Base-by-base conservation (phyloP, 192 early-diverging fungal genomes). In the Powellomyces hirtus region DNA sequence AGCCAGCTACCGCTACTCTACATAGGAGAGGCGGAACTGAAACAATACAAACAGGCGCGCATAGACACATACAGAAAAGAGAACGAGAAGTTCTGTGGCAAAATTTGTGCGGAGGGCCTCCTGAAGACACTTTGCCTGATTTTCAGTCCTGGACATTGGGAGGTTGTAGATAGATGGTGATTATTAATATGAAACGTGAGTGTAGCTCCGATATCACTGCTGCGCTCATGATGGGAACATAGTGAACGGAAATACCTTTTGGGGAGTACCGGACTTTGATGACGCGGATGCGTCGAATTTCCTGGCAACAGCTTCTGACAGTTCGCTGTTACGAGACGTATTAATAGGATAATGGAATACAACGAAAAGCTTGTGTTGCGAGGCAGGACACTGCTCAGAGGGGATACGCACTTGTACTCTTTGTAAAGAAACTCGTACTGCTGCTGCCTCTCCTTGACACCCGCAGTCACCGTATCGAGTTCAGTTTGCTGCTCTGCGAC, bases 351-450 rank as follows among this genome's bases (percentile, higher is more conserved):
- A 49, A 49, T 24, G 14, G 2, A 42, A 13, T 13, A 42, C 10
- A 42, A 13, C 10, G 40, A 18, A 13, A 13, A 42, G 40, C 40
- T 42, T 8, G 40, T 18, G 8, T 42, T 42, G 10, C 8, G 10
- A 42, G 18, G 40, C 8, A 18, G 40, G 8, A 13, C 10, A 13
- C 10, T 18, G 40, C 40, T 8, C 18, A 20, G 13, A 38, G n/a
- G 5, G 42, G 5, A 13, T 11, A 66, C 71, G 5, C 68, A 73
- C 71, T 59, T 84, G 72, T 84, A 84, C 50, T 84, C 82, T 24
- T 65, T 58, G 37, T 81, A 65, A 26, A 84, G 67, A 60, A 80
- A 80, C 33, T 78, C 72, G 63, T 84, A 84, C 59, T 84, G 82
- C 45, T 78, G 68, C 52, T 80, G 75, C 71, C 77, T 84, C 42